Evolutionary conservation across 768 basidiomycete genomes (phyloP), one percentile per base, ranked within the genome.

Genomic region (Leccinum obscurum): DNA sequence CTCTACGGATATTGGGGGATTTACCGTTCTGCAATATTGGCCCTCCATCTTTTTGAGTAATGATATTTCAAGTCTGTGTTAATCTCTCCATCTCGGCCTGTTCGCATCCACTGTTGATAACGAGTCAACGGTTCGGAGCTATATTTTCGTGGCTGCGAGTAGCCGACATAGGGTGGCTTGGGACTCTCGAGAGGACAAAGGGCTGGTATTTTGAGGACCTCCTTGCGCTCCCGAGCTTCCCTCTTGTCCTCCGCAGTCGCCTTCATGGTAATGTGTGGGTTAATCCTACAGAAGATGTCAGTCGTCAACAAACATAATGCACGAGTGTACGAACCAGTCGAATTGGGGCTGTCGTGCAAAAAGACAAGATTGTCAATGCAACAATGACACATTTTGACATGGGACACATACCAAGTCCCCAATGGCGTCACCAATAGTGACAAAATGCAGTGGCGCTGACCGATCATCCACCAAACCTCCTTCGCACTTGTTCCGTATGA

Each of bases 391-490:
- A 59, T 56, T 56, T 41, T 34, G 52, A 52, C 37, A 58, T 61
- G 28, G 44, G 52, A 30, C 11, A 77, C 87, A 55, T 72, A 87
- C 89, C 75, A 92, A 65, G 68, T 93, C 90, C 14, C 78, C 75
- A 55, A 89, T 85, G 4, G 90, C 88, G 65, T 88, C 87, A 39
- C 81, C 69, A 3, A 91, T 79, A 0, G 84, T 86, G 4, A 90
- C 78, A 15, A 81, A 72, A 22, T 71, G 76, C 32, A 88, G 69
- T 1, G 91, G 91, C 0, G 89, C 89, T 6, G 74, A 75, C n/a
- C 79, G 77, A 60, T 87, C 57, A 56, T 69, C 44, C 65, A 66
- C 55, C 48, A 71, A 41, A 53, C 66, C 64, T 22, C 57, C 62
- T 15, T 75, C 72, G 9, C 71, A 69, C 57, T 68, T 76, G 49